Conservation (phyloP, 495 filamentous ascomycete species). For the Pseudevernia furfuracea region DNA sequence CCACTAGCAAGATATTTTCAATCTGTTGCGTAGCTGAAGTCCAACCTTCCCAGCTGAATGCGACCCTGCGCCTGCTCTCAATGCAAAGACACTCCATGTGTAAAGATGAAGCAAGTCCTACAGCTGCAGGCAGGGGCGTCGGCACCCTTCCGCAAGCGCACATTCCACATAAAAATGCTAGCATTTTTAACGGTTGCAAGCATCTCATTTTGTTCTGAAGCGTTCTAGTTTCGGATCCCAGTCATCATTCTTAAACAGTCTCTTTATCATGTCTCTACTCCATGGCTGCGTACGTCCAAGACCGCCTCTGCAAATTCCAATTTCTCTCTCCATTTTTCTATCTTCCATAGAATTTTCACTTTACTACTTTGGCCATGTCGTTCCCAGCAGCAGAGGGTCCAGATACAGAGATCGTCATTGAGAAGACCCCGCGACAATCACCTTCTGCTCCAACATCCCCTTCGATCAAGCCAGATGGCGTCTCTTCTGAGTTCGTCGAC, state of each 20-base stretch:
- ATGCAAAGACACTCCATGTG: background rate
- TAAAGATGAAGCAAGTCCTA: background rate
- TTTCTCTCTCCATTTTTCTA: background rate
- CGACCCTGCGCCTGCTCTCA: too few species aligned
- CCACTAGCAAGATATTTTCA: too few species aligned
- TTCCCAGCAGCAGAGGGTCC: background rate
- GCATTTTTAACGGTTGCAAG: background rate
- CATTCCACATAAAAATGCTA: conserved; percentile 7
- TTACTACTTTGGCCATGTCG: background rate
- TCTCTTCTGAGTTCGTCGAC: background rate
- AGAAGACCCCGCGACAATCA: background rate
- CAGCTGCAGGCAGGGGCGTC: background rate
- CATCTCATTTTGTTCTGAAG: conserved; percentile 6
- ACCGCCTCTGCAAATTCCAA: background rate
- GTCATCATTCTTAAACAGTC: too few species aligned
- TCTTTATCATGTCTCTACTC: background rate
- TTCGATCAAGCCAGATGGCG: background rate
- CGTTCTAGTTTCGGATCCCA: too few species aligned
- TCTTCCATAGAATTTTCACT: background rate
- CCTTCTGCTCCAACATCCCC: background rate
- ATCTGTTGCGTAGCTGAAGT: too few species aligned
- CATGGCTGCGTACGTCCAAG: background rate
- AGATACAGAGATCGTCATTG: background rate
- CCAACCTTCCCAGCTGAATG: too few species aligned
- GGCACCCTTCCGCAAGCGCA: conserved; percentile 6